phyloP scores from a whole-genome alignment of 805 yeast genomes.

The Saturnispora gosingensis region DNA sequence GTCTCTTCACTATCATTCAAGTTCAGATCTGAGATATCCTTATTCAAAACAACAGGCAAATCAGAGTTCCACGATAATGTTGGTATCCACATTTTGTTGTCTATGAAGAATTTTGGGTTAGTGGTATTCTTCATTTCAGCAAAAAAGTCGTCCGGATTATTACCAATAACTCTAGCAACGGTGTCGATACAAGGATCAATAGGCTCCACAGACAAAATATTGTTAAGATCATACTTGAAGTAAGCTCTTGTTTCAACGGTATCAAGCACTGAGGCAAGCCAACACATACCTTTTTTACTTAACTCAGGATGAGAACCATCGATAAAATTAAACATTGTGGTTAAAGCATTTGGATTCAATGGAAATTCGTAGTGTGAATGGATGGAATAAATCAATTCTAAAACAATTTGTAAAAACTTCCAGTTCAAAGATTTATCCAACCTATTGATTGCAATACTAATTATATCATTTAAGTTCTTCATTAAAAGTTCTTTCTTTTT shows the following conservation, averaged over 20 bases:
- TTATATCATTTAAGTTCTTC: constrained; percentile 34
- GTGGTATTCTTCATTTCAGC: constrained; percentile 42
- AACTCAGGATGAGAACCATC: constrained; percentile 61
- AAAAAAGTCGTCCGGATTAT: constrained; percentile 30
- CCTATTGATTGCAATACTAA: constrained; percentile 27
- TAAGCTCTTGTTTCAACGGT: constrained; percentile 19
- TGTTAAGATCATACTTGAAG: constrained; percentile 33
- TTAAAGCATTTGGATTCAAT: constrained; percentile 32
- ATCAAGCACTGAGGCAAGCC: constrained; percentile 43
- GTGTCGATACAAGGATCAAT: constrained; percentile 20
- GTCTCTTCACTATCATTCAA: constrained; percentile 35
- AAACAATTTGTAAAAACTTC: constrained; percentile 42
- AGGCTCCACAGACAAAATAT: constrained; percentile 27
- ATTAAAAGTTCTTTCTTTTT: constrained; percentile 40
- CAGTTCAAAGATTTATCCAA: constrained; percentile 34
- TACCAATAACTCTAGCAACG: constrained; percentile 12
- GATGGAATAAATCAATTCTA: constrained; percentile 41
- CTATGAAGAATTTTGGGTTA: constrained; percentile 46
- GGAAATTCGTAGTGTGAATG: constrained; percentile 46
- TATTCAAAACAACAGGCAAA: constrained; percentile 36
- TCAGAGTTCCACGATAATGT: constrained; percentile 69
- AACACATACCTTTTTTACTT: constrained; percentile 49
- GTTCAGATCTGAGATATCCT: constrained; percentile 20
- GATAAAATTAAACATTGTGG: constrained; percentile 37
- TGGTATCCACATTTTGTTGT: constrained; percentile 48